These are phyloP conservation scores for Atalantia buxifolia DNA, from an alignment of 345 rosid genomes.

Conservation along the genomic window DNA sequence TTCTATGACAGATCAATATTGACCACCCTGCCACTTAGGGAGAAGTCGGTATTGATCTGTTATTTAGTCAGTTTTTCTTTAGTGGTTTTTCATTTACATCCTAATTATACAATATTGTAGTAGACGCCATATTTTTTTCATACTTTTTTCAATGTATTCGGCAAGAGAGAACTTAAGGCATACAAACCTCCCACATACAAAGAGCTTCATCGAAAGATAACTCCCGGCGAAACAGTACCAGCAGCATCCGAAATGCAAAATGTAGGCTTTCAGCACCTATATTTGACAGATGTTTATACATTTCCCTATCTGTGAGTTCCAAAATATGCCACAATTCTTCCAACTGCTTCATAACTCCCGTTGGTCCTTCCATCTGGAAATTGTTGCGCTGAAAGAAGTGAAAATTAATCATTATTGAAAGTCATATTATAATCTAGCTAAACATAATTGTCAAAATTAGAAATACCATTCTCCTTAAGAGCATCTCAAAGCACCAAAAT, in stretches of 20 bases:
- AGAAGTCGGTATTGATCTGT: neutral
- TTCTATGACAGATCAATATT: neutral
- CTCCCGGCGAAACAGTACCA: constrained; percentile 84
- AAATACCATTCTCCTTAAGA: constrained; percentile 85
- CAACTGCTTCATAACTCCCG: constrained; percentile 89
- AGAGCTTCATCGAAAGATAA: constrained; percentile 79
- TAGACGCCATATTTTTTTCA: neutral
- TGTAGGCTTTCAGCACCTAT: constrained; percentile 97
- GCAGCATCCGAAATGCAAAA: constrained; percentile 92
- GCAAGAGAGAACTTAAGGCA: neutral
- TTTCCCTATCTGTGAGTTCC: constrained; percentile 77
- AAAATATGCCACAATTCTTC: constrained; percentile 79
- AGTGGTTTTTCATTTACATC: neutral
- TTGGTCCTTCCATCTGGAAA: constrained; percentile 91
- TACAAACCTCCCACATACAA: constrained; percentile 92
- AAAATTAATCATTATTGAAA: constrained; percentile 23
- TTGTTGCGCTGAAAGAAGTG: constrained; percentile 59
- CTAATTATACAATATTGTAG: neutral
- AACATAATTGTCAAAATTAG: constrained; percentile 7
- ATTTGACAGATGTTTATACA: constrained; percentile 65
- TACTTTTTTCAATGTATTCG: neutral
- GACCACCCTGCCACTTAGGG: neutral
- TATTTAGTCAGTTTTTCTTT: neutral
- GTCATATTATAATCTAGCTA: constrained; percentile 6
- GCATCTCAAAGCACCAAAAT: constrained; percentile 99